A percentile compares a stretch with the other conserved stretches of the same genome.
Evolutionary conservation across 352 stramenopile genomes (phyloP).

Genomic region (Globisporangium camurandrum): DNA sequence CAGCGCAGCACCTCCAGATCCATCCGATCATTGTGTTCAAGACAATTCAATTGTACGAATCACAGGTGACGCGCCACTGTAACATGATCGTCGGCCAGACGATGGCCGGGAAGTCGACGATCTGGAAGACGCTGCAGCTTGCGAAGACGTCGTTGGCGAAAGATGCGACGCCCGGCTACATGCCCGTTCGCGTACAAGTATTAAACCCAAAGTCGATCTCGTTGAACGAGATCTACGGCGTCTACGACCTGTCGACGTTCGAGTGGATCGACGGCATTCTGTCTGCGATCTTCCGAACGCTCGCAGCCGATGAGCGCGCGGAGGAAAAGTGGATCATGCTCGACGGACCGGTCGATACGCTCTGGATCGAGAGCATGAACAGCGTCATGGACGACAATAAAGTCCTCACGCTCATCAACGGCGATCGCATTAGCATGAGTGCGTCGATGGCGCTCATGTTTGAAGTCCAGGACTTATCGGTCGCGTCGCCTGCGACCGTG

Average conservation of each 20-base stretch:
- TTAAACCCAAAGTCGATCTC: conserved; percentile 88
- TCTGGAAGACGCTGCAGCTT: conserved; percentile 70
- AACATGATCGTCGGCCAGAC: conserved; percentile 93
- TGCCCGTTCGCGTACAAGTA: conserved; percentile 80
- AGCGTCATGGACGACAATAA: conserved; percentile 89
- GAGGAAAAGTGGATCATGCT: conserved; percentile 89
- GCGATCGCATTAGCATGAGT: conserved; percentile 82
- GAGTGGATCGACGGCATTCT: conserved; percentile 86
- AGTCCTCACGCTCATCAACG: conserved; percentile 81
- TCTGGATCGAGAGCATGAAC: conserved; percentile 91
- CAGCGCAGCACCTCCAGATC: conserved; percentile 82
- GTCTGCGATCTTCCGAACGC: conserved; percentile 71
- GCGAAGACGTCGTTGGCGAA: conserved; percentile 76
- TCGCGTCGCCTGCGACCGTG: conserved; percentile 91
- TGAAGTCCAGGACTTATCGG: conserved; percentile 91
- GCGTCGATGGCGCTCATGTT: conserved; percentile 89
- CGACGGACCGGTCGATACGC: conserved; percentile 76
- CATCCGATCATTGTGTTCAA: conserved; percentile 91
- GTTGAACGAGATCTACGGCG: conserved; percentile 87
- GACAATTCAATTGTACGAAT: conserved; percentile 94
- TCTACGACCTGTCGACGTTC: conserved; percentile 83
- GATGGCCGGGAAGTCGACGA: conserved; percentile 86
- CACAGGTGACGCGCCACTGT: conserved; percentile 91
- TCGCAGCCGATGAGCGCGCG: conserved; percentile 64
- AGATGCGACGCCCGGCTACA: conserved; percentile 60